A percentile compares a stretch with the other conserved stretches of the same genome.
Evolutionary conservation across 805 yeast species (phyloP).

Genomic region (Groenewaldozyma salmanticensis): DNA sequence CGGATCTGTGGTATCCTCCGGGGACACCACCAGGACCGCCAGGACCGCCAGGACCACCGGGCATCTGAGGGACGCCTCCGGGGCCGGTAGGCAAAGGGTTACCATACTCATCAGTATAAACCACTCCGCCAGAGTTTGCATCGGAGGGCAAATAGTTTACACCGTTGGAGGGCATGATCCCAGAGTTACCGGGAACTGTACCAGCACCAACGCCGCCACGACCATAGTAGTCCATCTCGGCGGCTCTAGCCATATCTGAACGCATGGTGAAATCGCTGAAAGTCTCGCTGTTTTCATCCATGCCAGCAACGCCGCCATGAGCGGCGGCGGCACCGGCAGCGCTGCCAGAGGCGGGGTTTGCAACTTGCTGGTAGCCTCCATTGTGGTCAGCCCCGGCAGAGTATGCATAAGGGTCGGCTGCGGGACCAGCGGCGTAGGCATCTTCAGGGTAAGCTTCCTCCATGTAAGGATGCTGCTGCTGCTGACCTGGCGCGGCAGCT

Average conservation of each 20-base stretch:
- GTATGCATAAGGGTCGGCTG: constrained; percentile 37
- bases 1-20: constrained; percentile 20
- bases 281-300: constrained; percentile 31
- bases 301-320: constrained; percentile 14
- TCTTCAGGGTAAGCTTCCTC: constrained; percentile 30
- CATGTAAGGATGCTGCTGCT: constrained; percentile 30
- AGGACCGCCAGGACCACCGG: constrained; percentile 1
- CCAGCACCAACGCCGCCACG: constrained; percentile 14
- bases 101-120: constrained; percentile 1
- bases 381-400: constrained; percentile 26
- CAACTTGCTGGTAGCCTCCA: constrained; percentile 24
- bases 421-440: constrained; percentile 31
- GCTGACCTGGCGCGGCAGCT: constrained; percentile 15
- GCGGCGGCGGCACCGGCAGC: too few relatives aligned
- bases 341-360: constrained; percentile 15
- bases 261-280: constrained; percentile 36
- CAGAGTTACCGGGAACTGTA: constrained; percentile 1
- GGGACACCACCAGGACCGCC: constrained; percentile 4
- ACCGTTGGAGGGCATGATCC: constrained; percentile 17
- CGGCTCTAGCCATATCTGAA: constrained; percentile 30
- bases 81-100: not conserved
- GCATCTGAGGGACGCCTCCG: constrained; percentile 13
- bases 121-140: constrained; percentile 19
- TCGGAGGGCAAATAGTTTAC: constrained; percentile 17
- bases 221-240: constrained; percentile 30